phyloP scores from a whole-genome alignment of 2,329 filamentous ascomycete genomes.

The Didymella pinodella region DNA sequence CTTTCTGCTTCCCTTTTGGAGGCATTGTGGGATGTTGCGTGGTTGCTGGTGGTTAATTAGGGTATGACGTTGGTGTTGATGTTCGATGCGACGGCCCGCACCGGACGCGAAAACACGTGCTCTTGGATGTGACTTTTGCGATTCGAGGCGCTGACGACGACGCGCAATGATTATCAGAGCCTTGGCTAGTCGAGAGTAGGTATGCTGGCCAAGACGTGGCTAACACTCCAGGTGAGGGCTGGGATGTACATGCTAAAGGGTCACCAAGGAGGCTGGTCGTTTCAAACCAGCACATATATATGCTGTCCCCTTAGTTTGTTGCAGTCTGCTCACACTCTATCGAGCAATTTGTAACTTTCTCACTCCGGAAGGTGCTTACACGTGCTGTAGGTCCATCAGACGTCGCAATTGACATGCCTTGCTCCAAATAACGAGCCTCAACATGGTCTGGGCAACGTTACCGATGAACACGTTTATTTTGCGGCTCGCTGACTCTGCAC shows the following conservation, averaged over 20 bases:
- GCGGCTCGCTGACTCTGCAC: conserved; percentile 5
- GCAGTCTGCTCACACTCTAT: not conserved
- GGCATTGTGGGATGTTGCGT: conserved; percentile 23
- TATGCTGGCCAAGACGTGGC: not conserved
- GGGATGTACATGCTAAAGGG: not conserved
- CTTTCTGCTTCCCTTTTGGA: conserved; percentile 32
- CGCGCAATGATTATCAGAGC: not conserved
- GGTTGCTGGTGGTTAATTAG: not conserved
- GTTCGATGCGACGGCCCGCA: conserved; percentile 14
- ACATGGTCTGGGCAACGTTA: not conserved
- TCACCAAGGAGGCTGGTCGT: conserved; percentile 5
- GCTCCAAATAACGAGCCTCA: conserved; percentile 1
- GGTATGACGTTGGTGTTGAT: conserved; percentile 21
- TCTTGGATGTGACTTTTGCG: not conserved
- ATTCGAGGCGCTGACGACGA: not conserved
- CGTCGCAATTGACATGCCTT: not conserved
- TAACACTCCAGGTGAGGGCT: conserved; percentile 4
- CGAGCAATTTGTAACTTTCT: not conserved
- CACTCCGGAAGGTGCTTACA: not conserved
- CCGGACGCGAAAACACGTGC: conserved; percentile 1
- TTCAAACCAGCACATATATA: conserved; percentile 4
- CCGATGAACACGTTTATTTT: conserved; percentile 1
- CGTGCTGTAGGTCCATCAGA: not conserved
- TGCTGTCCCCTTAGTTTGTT: not conserved
- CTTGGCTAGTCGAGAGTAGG: not conserved